Evolutionary conservation across 2,329 filamentous ascomycete genomes (phyloP).

Genomic region (Claviceps sp.): DNA sequence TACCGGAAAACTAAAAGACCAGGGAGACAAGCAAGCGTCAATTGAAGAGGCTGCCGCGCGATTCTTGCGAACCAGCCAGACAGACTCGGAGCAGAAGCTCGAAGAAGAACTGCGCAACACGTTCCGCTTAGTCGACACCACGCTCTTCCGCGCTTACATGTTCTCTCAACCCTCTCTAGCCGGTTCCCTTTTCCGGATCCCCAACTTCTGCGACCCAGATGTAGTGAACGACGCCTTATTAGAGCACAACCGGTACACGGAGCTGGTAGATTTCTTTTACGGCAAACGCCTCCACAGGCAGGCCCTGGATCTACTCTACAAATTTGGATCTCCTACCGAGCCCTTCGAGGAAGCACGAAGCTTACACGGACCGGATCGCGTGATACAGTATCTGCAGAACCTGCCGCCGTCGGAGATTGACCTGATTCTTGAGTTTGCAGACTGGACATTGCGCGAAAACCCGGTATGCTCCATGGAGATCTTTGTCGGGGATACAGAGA

Average conservation of each 20-base stretch:
- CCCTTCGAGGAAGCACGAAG: constrained; percentile 36
- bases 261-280: constrained; percentile 94
- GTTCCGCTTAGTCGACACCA: constrained; percentile 81
- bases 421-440: constrained; percentile 78
- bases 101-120: constrained; percentile 60
- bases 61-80: constrained; percentile 33
- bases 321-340: constrained; percentile 55
- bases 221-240: constrained; percentile 90
- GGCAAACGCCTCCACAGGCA: constrained; percentile 87
- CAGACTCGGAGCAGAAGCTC: constrained; percentile 45
- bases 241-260: constrained; percentile 77
- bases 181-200: constrained; percentile 81
- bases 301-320: constrained; percentile 67
- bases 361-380: constrained; percentile 70
- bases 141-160: constrained; percentile 91
- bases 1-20: constrained; percentile 46
- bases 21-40: constrained; percentile 28
- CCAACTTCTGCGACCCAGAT: constrained; percentile 92
- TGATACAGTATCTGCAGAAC: constrained; percentile 80
- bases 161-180: constrained; percentile 74
- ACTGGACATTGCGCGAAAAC: constrained; percentile 68
- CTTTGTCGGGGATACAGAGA: constrained; percentile 86
- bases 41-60: constrained; percentile 40
- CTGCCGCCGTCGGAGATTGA: constrained; percentile 79
- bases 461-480: constrained; percentile 77